Base-by-base conservation (phyloP, 2,329 filamentous ascomycete genomes). In the Mycosphaerelloides madeirae region DNA sequence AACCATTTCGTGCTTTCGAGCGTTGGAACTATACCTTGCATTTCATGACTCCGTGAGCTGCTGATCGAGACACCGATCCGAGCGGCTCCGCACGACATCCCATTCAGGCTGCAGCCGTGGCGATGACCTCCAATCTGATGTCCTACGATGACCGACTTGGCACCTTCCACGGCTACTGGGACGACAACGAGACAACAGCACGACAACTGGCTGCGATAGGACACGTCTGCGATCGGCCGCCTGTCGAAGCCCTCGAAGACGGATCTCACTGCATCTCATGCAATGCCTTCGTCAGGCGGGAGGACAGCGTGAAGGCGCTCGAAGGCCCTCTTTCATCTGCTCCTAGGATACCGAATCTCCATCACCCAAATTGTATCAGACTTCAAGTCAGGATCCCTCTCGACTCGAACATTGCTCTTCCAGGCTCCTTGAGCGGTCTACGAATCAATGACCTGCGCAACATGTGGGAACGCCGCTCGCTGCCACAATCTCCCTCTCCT, bases 221-320 rank as follows among this genome's bases (percentile, higher is more conserved):
- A 13, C 61, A 64, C 38, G 48, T 63, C 28, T 60, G 50, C 34
- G 60, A 62, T 38, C 55, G 59, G 6, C 59, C 59, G 16, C 57
- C 56, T 13, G 38, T 63, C 4, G 60, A 62, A 44, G 52, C 57
- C 3, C 40, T 62, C 12, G 59, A 64, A 28, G 48, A 61, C 44
- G 61, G 61, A 12, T 58, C 58, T 2, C 54, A 59, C 28, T 64
- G 61, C 38, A 46, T 54, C 15, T 43, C 44, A 12, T 64, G 61
- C 45, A 51, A 48, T 22, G 41, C 45, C 12, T 64, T 64, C 44
- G 54, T 59, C 3, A 43, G 40, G n/a, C 54, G 53, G 6, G 53
- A 53, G 14, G 40, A 48, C 29, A 58, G 54, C 43, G 45, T 61
- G 8, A 31, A 43, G 3, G 54, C 55, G 3, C 53, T 60, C 25